Conservation (phyloP, 164 flowering plant species). For the grape (Vitis vinifera) region DNA sequence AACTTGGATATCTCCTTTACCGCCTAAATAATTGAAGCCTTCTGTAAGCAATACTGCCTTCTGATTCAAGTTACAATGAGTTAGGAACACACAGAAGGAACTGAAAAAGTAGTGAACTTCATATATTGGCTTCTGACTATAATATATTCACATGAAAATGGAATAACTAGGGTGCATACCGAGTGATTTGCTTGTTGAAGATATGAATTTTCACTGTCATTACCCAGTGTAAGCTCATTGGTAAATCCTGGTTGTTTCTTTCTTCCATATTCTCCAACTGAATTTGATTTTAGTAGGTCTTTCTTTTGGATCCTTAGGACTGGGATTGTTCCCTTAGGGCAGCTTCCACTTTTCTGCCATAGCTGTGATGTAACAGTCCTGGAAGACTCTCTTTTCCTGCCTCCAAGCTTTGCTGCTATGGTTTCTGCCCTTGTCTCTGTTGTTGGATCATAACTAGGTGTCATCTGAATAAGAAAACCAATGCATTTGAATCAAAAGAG, state of each 20-base stretch:
- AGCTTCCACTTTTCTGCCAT: slow-evolving; percentile 60
- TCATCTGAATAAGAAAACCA: slow-evolving; percentile 26
- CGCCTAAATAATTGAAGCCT: slow-evolving; percentile 42
- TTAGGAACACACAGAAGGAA: too few relatives aligned
- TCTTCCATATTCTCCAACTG: slow-evolving; percentile 25
- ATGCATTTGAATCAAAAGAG: not conserved
- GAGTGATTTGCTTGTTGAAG: slow-evolving; percentile 25
- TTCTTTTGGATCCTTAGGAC: slow-evolving; percentile 32
- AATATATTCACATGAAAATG: too few relatives aligned
- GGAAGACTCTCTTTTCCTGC: not conserved
- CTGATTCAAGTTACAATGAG: slow-evolving; percentile 17
- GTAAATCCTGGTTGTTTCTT: slow-evolving; percentile 18
- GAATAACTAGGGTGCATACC: slow-evolving; percentile 15
- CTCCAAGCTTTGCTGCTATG: not conserved
- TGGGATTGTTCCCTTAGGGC: slow-evolving; percentile 60
- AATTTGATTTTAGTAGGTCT: slow-evolving; percentile 2
- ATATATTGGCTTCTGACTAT: too few relatives aligned
- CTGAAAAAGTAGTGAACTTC: too few relatives aligned
- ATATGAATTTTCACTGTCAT: not conserved
- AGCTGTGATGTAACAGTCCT: slow-evolving; percentile 20
- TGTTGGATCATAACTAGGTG: slow-evolving; percentile 23
- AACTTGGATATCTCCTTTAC: slow-evolving; percentile 44
- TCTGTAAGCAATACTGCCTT: slow-evolving; percentile 31
- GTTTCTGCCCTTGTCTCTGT: not conserved
- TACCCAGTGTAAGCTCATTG: not conserved